Evolutionary conservation across 306 rosid genomes (phyloP).

Genomic region (Dryas octopetala): DNA sequence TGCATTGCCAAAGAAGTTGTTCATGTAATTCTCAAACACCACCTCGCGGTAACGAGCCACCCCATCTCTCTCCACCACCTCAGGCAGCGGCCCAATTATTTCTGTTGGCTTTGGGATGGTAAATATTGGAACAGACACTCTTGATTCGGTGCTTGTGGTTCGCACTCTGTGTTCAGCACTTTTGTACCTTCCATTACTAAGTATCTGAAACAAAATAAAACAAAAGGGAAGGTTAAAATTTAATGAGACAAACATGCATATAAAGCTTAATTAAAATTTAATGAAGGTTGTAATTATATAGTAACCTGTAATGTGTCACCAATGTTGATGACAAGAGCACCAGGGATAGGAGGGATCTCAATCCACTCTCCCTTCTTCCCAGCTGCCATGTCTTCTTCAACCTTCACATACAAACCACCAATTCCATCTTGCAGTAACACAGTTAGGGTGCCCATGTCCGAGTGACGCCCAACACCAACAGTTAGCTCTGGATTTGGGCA

Average conservation of each 20-base stretch:
- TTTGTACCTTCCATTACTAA: conserved; percentile 68
- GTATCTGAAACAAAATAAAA: conserved; percentile 23
- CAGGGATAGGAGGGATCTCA: conserved; percentile 55
- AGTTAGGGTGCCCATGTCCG: conserved; percentile 59
- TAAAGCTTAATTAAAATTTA: no score
- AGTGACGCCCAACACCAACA: conserved; percentile 70
- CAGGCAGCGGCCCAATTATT: conserved; percentile 48
- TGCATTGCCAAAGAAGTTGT: conserved; percentile 50
- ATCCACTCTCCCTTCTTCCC: conserved; percentile 48
- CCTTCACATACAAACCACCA: conserved; percentile 61
- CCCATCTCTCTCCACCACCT: conserved; percentile 45
- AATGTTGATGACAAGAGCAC: conserved; percentile 59
- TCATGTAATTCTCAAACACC: conserved; percentile 52
- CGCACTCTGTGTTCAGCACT: conserved; percentile 63
- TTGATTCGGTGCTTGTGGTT: conserved; percentile 42
- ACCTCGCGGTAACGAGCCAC: conserved; percentile 46
- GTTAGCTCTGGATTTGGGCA: conserved; percentile 78
- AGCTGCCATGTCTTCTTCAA: conserved; percentile 30
- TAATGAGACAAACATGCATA: no score
- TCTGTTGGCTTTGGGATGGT: conserved; percentile 28
- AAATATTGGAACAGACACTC: conserved; percentile 62
- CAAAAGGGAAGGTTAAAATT: neutral
- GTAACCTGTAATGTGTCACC: conserved; percentile 53
- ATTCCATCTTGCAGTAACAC: conserved; percentile 67
- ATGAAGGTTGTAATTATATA: neutral